Base-by-base conservation (phyloP, 768 basidiomycete genomes). In the Podaxis carcinomalis region DNA sequence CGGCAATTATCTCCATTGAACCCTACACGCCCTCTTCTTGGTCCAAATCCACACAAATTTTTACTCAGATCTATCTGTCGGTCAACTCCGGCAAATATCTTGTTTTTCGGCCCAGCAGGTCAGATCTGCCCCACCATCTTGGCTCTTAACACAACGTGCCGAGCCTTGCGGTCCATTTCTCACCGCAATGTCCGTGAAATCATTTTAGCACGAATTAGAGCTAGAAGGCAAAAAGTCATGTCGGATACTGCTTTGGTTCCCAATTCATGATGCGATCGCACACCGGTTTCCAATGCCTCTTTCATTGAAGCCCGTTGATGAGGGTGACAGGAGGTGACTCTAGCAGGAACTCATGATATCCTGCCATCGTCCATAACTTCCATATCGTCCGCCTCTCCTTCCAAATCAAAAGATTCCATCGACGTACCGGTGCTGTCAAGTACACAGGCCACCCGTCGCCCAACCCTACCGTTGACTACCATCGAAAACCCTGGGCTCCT, bases 341-440 rank as follows among this genome's bases (percentile, higher is more conserved):
- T 54, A 35, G 52, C 52, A 61, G 21, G 44, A 55, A 61, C 35
- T 70, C 63, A 68, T 63, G 63, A 70, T 65, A 62, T 57, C 66
- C 69, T 68, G 59, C 67, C 67, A 63, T 71, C 73, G 67, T 74
- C 72, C 69, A 63, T 70, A 59, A 66, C 78, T 69, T 80, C 82
- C 70, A 69, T 69, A 66, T 80, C 79, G 68, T 83, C 85, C 65
- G 73, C 83, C 64, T 86, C 85, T 58, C 80, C 87, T 77, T 90
- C 91, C 75, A 93, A 77, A 78, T 93, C 91, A 67, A 92, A 76
- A 49, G 87, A 79, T 75, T 93, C 89, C 80, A 93, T 69, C 61
- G 73, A 75, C 64, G 76, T 79, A 64, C 89, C 90, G 57, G 78
- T 77, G 61, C 72, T 74, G 70, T 89, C 89, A 69, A 92, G 71